phyloP scores from a whole-genome alignment of 768 basidiomycete genomes.

The Cystobasidium ongulense region DNA sequence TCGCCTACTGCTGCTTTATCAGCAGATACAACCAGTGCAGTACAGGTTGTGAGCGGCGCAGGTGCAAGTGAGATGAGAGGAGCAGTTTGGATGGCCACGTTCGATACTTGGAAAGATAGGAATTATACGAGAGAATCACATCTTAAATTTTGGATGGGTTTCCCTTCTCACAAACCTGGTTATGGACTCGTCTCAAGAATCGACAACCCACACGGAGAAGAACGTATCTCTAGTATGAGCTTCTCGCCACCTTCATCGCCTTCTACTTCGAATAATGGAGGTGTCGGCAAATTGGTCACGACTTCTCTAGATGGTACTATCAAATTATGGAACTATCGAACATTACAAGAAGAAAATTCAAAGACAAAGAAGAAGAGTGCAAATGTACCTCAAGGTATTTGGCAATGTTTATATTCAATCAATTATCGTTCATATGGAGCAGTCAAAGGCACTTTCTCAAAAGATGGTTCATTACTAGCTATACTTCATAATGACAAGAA shows the following conservation, averaged over 20 bases:
- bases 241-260: slow-evolving; percentile 59
- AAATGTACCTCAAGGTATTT: slow-evolving; percentile 53
- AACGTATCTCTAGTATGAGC: slow-evolving; percentile 55
- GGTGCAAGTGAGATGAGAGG: neutral
- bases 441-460: slow-evolving; percentile 64
- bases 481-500: slow-evolving; percentile 59
- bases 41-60: neutral
- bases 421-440: slow-evolving; percentile 53
- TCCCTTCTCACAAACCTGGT: slow-evolving; percentile 22
- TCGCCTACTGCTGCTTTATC: neutral
- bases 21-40: neutral
- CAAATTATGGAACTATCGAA: slow-evolving; percentile 67
- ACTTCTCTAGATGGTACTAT: slow-evolving; percentile 65
- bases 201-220: slow-evolving; percentile 71
- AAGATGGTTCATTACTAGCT: slow-evolving; percentile 75
- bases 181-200: slow-evolving; percentile 70
- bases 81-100: slow-evolving; percentile 76
- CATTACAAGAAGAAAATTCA: slow-evolving; percentile 49
- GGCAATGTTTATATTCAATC: slow-evolving; percentile 70
- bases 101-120: slow-evolving; percentile 66
- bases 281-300: slow-evolving; percentile 54
- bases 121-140: slow-evolving; percentile 61
- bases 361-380: slow-evolving; percentile 52
- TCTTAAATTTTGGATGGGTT: slow-evolving; percentile 79
- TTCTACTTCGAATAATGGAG: slow-evolving; percentile 35